Conservation (phyloP, 2,329 filamentous ascomycete species). For the Hypoxylon sp. region DNA sequence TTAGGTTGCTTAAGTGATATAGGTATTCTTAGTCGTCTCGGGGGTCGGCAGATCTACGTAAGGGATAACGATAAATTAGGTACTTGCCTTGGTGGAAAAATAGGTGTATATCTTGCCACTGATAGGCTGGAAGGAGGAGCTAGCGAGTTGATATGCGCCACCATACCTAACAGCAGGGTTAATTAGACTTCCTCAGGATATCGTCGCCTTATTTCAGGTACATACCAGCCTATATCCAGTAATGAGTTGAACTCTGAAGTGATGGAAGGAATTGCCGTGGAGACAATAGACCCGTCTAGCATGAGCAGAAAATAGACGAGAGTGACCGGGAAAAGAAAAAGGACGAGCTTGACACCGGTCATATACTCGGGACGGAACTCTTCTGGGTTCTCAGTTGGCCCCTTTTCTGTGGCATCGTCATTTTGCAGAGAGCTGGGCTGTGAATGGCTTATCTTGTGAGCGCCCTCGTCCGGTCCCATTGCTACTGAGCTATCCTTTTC, state of each 20-base stretch:
- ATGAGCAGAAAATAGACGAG: constrained; percentile 11
- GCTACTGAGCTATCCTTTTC: not conserved
- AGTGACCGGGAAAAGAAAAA: constrained; percentile 1
- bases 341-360: constrained; percentile 5
- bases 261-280: constrained; percentile 12
- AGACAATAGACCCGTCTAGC: constrained; percentile 3
- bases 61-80: not conserved
- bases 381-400: not conserved
- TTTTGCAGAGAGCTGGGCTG: not conserved
- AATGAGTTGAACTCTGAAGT: constrained; percentile 15
- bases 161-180: not conserved
- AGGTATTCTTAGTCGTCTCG: not conserved
- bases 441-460: not conserved
- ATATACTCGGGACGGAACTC: constrained; percentile 3
- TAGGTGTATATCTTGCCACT: constrained; percentile 30
- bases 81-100: constrained; percentile 21
- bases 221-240: constrained; percentile 15
- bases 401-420: not conserved
- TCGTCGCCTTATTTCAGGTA: not conserved
- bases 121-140: constrained; percentile 24
- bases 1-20: not conserved
- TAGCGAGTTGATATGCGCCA: not conserved
- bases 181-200: not conserved
- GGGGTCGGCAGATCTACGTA: not conserved
- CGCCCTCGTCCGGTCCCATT: no score